A percentile compares a stretch with the other conserved stretches of the same genome.
Evolutionary conservation across 805 yeast genomes (phyloP).

Genomic region (Sugiyamaella marilandica): DNA sequence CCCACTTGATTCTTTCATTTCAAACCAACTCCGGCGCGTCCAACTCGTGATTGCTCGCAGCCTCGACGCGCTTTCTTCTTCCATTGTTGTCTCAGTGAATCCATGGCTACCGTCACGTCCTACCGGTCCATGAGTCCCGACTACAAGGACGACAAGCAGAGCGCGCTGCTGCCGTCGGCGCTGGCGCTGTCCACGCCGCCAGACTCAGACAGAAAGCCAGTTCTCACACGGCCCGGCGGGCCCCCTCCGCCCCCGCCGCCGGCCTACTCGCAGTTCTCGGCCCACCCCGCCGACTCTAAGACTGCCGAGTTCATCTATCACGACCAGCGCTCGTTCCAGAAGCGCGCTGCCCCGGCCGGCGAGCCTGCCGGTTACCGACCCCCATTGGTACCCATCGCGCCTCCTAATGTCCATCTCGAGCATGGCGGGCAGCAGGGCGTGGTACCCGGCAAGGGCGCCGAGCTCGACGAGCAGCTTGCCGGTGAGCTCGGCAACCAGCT

Average conservation of each 20-base stretch:
- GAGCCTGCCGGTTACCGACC: background rate
- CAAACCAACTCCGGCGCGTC: too few species aligned
- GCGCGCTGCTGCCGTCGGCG: constrained; percentile 5
- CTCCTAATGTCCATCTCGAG: background rate
- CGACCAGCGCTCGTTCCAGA: constrained; percentile 1
- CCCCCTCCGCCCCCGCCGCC: constrained; percentile 5
- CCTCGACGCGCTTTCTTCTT: background rate
- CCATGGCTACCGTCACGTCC: background rate
- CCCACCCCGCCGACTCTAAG: background rate
- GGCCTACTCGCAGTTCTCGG: constrained; percentile 2
- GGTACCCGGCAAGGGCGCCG: too few species aligned
- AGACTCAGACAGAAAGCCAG: constrained; percentile 6
- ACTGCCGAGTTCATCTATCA: background rate
- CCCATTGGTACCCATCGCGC: background rate
- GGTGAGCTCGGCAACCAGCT: too few species aligned
- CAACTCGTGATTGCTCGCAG: background rate
- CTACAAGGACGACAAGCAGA: background rate
- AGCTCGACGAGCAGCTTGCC: too few species aligned
- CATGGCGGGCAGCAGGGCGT: too few species aligned
- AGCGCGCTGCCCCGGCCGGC: background rate
- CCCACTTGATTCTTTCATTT: constrained; percentile 3
- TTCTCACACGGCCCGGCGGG: background rate
- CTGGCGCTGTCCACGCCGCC: constrained; percentile 4
- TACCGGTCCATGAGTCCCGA: constrained; percentile 1
- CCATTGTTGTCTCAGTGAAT: background rate